Base-by-base conservation (phyloP, 441 rosid genomes). In the Aquilaria agallochum region DNA sequence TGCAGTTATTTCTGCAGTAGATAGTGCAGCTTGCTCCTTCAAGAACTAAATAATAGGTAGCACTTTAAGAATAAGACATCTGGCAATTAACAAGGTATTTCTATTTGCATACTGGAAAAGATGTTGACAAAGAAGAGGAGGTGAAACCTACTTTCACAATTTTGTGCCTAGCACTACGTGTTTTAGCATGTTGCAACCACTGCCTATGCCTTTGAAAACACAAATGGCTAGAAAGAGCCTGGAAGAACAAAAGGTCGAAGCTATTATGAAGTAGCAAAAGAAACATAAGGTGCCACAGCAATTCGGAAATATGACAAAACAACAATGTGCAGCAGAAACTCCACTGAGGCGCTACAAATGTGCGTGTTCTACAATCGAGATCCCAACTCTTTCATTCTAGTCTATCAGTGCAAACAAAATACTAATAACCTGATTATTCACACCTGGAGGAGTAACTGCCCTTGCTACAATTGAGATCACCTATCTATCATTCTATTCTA, bases 181-280 rank as follows among this genome's bases (percentile, higher is more conserved):
- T 91, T 83, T 80, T 91, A 67, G 99, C 99, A 81, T 95, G 97
- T 65, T 80, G 91, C 81, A 95, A 75, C 99, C 97, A 95, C 69
- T 86, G 94, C 75, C 86, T 91, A 69, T 95, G 97, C 78, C 92
- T 86, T 64, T 95, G 94, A 76, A 91, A 95, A 70, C 96, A 91
- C 67, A 91, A 87, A 76, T 91, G 91, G 77, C 95, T 91, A 62
- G 96, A 89, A 65, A 83, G 95, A 20, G 89, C 93, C 96, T 89
- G 82, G 30, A 31, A 68, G 58, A 66, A 52, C 65, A 78, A 56
- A 34, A 62, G 27, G 27, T 20, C 1, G 27, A 20, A 20, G 27
- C 27, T 20, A 20, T 20, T 20, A 20, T 20, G 27, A 20, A 20
- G 27, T 20, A 20, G 27, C 27, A 20, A 20, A 20, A 20, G 27